phyloP scores from a whole-genome alignment of 345 rosid species.

The Dimocarpus longan region DNA sequence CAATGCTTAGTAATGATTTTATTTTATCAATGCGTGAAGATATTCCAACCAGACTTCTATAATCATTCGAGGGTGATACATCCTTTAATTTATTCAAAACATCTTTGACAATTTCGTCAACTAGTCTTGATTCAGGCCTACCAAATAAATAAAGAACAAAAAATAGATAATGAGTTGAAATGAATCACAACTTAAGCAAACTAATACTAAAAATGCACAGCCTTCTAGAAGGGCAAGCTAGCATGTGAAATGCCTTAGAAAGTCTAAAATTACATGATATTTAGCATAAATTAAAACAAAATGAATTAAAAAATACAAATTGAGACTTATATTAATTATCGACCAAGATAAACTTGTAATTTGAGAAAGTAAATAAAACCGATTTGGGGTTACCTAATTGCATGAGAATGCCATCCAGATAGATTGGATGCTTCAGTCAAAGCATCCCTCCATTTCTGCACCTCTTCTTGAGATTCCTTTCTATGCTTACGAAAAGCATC shows the following conservation, averaged over 20 bases:
- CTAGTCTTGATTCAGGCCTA: conserved; percentile 40
- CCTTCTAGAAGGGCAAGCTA: neutral
- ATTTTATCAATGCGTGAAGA: neutral
- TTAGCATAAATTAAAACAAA: too few relatives aligned
- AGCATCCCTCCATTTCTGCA: conserved; percentile 23
- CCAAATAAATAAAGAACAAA: neutral
- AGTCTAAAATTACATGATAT: too few relatives aligned
- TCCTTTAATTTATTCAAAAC: conserved; percentile 31
- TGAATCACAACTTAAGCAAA: neutral
- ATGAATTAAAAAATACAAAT: too few relatives aligned
- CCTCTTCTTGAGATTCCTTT: conserved; percentile 11
- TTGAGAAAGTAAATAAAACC: neutral
- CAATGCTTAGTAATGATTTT: neutral
- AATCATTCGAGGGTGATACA: neutral
- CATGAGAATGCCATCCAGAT: conserved; percentile 19
- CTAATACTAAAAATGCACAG: neutral
- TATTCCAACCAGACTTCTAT: neutral
- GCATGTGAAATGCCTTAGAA: too few relatives aligned
- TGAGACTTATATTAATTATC: too few relatives aligned
- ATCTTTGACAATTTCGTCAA: conserved; percentile 32
- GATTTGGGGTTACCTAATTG: neutral
- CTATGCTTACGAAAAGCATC: conserved; percentile 26
- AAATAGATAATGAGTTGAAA: neutral
- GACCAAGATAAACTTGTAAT: too few relatives aligned
- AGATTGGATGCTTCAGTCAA: conserved; percentile 18